Conservation (phyloP, 1,139 yeast species). For the Taiozyma sp. region DNA sequence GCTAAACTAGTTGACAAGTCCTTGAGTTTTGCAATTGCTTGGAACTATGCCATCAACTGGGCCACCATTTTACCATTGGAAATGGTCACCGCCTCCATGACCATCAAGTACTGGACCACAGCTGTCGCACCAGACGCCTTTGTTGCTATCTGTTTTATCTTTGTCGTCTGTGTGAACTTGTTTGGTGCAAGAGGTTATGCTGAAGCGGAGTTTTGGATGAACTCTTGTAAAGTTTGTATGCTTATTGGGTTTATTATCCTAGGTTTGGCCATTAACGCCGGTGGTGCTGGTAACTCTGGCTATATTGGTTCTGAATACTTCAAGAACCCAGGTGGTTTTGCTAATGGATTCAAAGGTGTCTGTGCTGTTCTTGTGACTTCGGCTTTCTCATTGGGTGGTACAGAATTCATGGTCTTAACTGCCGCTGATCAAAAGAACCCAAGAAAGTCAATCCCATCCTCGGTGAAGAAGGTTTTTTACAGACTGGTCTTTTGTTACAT, state of each 20-base stretch:
- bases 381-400: constrained; percentile 80
- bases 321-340: constrained; percentile 53
- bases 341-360: constrained; percentile 70
- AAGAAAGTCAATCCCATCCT: constrained; percentile 56
- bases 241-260: constrained; percentile 54
- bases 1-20: constrained; percentile 64
- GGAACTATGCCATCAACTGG: constrained; percentile 79
- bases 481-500: constrained; percentile 64
- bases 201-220: constrained; percentile 56
- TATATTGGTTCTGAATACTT: constrained; percentile 50
- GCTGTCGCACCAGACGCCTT: constrained; percentile 52
- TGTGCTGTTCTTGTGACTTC: constrained; percentile 78
- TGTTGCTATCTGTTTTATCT: constrained; percentile 48
- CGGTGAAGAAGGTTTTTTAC: constrained; percentile 72
- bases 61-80: constrained; percentile 68
- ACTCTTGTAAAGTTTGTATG: constrained; percentile 52
- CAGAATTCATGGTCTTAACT: constrained; percentile 77
- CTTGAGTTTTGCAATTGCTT: constrained; percentile 70
- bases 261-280: constrained; percentile 51
- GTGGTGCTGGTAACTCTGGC: constrained; percentile 52
- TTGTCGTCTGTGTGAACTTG: constrained; percentile 45
- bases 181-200: constrained; percentile 69
- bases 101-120: constrained; percentile 55
- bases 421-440: constrained; percentile 84
- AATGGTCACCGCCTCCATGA: constrained; percentile 68